Base-by-base conservation (phyloP, 2,329 filamentous ascomycete species). In the Aspergillus calidoustus region DNA sequence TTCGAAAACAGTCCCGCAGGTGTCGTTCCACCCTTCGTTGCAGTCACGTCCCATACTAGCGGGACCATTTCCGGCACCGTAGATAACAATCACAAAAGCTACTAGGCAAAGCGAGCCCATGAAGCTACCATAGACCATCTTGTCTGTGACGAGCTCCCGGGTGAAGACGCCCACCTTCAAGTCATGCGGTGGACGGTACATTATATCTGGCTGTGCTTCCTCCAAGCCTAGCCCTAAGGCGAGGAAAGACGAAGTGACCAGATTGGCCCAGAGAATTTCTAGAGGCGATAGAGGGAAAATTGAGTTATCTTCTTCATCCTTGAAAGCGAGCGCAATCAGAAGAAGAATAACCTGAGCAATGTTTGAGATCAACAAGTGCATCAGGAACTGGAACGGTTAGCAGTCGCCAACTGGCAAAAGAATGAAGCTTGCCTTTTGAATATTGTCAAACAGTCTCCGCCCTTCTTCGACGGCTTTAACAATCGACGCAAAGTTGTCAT, bases 201-300 rank as follows among this genome's bases (percentile, higher is more conserved):
- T 92, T 60, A 96, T 88, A 69, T 93, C 90, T 3, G 86, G 83
- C 0, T 89, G 87, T 0, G 91, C 91, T 54, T 85, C 82, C 75
- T 96, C 92, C 51, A 92, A 88, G 8, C 92, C 92, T 0, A 96
- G 86, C 23, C 92, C 93, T 76, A 96, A 92, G 52, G 92, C 93
- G 0, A 92, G 91, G 76, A 95, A 89, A 23, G 89, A 91, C 25
- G 91, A 94, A 0, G 93, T 96, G 51, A 95, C 85, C 85, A 96
- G 91, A 76, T 96, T 96, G 73, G 96, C 91, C 92, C 92, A 96
- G 60, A 96, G 84, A 62, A 96, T 94, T 69, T 96, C 89, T 15
- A 96, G 84, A 2, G 92, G 92, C 1, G 91, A 89, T 34, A 96
- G 85, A 3, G 92, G 92, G 74, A 96, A 96, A 9, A 96, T 91